Evolutionary conservation across 2,329 filamentous ascomycete species (phyloP).

Genomic region (Mollisiaceae sp.): DNA sequence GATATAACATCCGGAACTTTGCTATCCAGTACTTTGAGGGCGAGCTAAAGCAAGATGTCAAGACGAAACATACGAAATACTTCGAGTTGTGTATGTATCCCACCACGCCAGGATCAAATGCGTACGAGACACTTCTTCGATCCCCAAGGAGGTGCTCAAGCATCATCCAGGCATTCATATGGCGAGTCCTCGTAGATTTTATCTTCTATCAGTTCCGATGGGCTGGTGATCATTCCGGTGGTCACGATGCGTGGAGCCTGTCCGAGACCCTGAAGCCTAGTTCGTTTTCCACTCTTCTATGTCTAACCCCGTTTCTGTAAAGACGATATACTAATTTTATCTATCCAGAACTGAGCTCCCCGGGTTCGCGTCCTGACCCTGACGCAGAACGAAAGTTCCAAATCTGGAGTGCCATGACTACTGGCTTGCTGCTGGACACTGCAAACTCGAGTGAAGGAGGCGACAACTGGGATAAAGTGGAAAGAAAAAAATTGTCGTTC

Average conservation of each 20-base stretch:
- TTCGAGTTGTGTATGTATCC: background rate
- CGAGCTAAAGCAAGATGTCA: background rate
- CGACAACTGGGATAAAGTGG: background rate
- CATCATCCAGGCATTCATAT: background rate
- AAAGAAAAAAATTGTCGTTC: background rate
- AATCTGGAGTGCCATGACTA: background rate
- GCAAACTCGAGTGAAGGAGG: background rate
- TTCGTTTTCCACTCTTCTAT: background rate
- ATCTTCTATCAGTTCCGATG: background rate
- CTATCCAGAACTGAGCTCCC: background rate
- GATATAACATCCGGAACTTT: background rate
- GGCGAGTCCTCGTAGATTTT: background rate
- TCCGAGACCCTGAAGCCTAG: background rate
- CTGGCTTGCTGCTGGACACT: background rate
- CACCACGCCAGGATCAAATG: background rate
- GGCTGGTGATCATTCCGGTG: background rate
- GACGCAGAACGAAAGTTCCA: slow-evolving; percentile 6
- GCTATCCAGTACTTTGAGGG: background rate
- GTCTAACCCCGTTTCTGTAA: background rate
- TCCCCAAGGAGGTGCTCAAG: background rate
- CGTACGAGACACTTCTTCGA: background rate
- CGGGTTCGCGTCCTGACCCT: too few species aligned
- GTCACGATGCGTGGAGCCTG: background rate
- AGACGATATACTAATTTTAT: background rate
- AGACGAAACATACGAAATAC: background rate